Base-by-base conservation (phyloP, 2,329 filamentous ascomycete genomes). In the Colletotrichum sp. region DNA sequence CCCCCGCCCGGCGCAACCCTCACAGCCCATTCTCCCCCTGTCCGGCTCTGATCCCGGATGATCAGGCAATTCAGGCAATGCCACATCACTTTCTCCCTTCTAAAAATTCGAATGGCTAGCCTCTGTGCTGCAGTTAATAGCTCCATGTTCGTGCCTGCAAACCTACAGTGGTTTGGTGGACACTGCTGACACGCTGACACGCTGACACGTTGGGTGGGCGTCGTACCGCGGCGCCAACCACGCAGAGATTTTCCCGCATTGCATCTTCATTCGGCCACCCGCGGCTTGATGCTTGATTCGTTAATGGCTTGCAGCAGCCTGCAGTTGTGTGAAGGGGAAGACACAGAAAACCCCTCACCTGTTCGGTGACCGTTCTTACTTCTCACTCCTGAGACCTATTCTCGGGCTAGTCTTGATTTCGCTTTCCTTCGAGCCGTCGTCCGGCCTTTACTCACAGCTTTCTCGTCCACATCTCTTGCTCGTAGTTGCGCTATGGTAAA, bases 21-120 rank as follows among this genome's bases (percentile, higher is more conserved):
- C 74, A 60, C 65, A 70, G 71, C 65, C 71, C 55, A 24, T 63
- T 63, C 52, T 15, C 52, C 67, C 74, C 71, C 28, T 69, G 66
- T 26, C 71, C 77, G 73, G 72, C 72, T 77, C 67, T 76, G 67
- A 72, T 76, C 77, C 76, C 72, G 76, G 77, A 71, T 67, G 77
- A 78, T 78, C 72, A 78, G 71, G 55, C 61, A 63, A 72, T 64
- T 63, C 69, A 64, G 63, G 70, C 74, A 74, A 65, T 74, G 59
- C 70, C 70, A 75, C 74, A 73, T 74, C 74, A 68, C 30, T 30
- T 8, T 43, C 66, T 67, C 39, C 13, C 57, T 32, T 43, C 67
- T 59, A 24, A 60, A 28, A 21, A 55, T 26, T 36, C 57, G 24
- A 55, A 28, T 36, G 39, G 39, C 59, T 48, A 67, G 32, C 43